Conservation (phyloP, 2,329 filamentous ascomycete genomes). For the Fusarium sp. region DNA sequence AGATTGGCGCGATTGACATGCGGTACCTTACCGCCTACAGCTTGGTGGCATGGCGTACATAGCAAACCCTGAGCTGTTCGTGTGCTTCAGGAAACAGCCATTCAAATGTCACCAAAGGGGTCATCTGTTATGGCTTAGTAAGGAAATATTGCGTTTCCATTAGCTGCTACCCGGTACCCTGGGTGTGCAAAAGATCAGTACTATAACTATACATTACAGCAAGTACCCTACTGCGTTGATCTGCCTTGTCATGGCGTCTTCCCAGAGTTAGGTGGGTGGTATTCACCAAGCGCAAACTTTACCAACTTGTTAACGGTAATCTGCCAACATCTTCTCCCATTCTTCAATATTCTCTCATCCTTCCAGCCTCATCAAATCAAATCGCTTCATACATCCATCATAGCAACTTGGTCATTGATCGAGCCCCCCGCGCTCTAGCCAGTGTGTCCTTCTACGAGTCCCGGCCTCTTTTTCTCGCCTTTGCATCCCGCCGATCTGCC, state of each 20-base stretch:
- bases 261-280: conserved; percentile 28
- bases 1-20: conserved; percentile 37
- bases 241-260: conserved; percentile 39
- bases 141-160: conserved; percentile 3
- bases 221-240: conserved; percentile 39
- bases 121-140: conserved; percentile 15
- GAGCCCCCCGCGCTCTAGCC: conserved; percentile 13
- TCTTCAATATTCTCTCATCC: not conserved
- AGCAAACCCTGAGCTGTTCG: conserved; percentile 33
- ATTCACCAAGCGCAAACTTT: conserved; percentile 6
- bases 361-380: not conserved
- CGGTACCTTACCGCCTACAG: conserved; percentile 35
- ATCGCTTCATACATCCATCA: conserved; percentile 2
- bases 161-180: not conserved
- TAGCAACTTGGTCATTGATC: conserved; percentile 25
- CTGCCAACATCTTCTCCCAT: conserved; percentile 15
- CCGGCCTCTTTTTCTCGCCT: conserved; percentile 17
- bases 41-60: conserved; percentile 30
- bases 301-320: conserved; percentile 14
- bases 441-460: conserved; percentile 11
- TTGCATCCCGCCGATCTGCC: conserved; percentile 21
- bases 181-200: not conserved
- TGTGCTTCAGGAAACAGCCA: conserved; percentile 31
- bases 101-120: conserved; percentile 20
- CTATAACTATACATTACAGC: not conserved